Conservation (phyloP, 257 asterid genomes). For the Haberlea rhodopensis region DNA sequence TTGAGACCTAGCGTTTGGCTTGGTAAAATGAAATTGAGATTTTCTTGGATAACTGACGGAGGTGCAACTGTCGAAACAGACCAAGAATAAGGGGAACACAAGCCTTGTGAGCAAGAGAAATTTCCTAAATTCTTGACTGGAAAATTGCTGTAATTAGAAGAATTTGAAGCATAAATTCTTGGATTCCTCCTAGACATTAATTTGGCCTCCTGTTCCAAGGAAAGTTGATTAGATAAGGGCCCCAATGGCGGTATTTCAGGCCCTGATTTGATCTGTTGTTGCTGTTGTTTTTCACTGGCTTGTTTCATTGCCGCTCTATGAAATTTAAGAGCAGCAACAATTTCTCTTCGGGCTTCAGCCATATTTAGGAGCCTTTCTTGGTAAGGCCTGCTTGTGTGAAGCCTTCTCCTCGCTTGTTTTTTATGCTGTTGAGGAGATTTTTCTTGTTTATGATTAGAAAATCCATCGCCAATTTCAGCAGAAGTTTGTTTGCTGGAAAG, state of each 20-base stretch:
- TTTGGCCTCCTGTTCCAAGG: slow-evolving; percentile 48
- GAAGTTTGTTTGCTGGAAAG: slow-evolving; percentile 37
- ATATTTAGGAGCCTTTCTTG: slow-evolving; percentile 91
- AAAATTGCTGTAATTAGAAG: slow-evolving; percentile 29
- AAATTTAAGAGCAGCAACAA: slow-evolving; percentile 90
- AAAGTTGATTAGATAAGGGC: slow-evolving; percentile 40
- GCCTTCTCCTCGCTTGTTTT: slow-evolving; percentile 85
- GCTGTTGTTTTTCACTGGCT: slow-evolving; percentile 49
- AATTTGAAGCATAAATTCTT: slow-evolving; percentile 58
- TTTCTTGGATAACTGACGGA: slow-evolving; percentile 49
- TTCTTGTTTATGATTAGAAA: slow-evolving; percentile 35
- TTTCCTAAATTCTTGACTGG: slow-evolving; percentile 37
- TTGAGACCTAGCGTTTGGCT: slow-evolving; percentile 86
- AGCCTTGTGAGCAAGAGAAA: slow-evolving; percentile 39
- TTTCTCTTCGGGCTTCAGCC: slow-evolving; percentile 98
- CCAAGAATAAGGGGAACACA: slow-evolving; percentile 59
- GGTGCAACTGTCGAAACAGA: slow-evolving; percentile 49
- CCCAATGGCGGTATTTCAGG: slow-evolving; percentile 37
- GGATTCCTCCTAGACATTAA: slow-evolving; percentile 63
- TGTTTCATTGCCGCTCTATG: slow-evolving; percentile 91
- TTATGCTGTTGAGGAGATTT: slow-evolving; percentile 47
- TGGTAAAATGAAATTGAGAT: slow-evolving; percentile 68
- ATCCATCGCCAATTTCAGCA: slow-evolving; percentile 30
- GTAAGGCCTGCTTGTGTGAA: slow-evolving; percentile 90
- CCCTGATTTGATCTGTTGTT: slow-evolving; percentile 37